Conservation (phyloP, 257 asterid species). For the Thymus quinquecostatus region DNA sequence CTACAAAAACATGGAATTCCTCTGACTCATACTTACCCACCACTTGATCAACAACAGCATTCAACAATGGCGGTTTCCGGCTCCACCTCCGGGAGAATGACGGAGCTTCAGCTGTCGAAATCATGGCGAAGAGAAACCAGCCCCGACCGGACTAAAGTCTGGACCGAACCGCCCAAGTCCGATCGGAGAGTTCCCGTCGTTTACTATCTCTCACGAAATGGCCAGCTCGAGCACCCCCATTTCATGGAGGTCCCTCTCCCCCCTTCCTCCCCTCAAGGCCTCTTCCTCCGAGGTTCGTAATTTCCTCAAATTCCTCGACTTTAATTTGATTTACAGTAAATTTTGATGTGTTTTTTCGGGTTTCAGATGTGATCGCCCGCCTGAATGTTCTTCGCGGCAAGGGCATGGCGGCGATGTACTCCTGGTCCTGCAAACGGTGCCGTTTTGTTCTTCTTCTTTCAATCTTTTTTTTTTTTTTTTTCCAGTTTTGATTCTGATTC, state of each 20-base stretch:
- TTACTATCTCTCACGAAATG: conserved; percentile 70
- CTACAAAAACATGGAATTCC: conserved; percentile 19
- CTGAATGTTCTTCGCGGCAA: conserved; percentile 78
- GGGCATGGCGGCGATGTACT: conserved; percentile 74
- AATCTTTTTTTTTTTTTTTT: too few species aligned
- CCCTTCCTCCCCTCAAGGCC: conserved; percentile 49
- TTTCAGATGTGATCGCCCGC: conserved; percentile 72
- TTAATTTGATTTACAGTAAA: too few species aligned
- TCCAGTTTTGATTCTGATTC: too few species aligned
- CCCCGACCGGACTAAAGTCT: conserved; percentile 61
- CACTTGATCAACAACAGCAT: too few species aligned
- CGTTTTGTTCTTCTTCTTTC: background rate
- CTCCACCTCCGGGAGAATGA: conserved; percentile 43
- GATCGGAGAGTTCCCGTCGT: conserved; percentile 64
- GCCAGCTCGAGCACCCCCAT: conserved; percentile 96
- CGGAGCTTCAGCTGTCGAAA: conserved; percentile 40
- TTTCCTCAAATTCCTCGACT: too few species aligned
- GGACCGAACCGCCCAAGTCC: conserved; percentile 61
- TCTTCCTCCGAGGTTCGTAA: conserved; percentile 60
- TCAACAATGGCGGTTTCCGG: conserved; percentile 48
- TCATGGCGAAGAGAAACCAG: conserved; percentile 49
- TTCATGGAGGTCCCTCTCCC: conserved; percentile 94
- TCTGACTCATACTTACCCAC: conserved; percentile 20
- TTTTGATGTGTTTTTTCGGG: background rate
- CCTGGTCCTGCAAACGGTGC: conserved; percentile 92